Evolutionary conservation across 1,139 yeast genomes (phyloP), one percentile per base, ranked within the genome.

Genomic region (Kazachstania sp.): DNA sequence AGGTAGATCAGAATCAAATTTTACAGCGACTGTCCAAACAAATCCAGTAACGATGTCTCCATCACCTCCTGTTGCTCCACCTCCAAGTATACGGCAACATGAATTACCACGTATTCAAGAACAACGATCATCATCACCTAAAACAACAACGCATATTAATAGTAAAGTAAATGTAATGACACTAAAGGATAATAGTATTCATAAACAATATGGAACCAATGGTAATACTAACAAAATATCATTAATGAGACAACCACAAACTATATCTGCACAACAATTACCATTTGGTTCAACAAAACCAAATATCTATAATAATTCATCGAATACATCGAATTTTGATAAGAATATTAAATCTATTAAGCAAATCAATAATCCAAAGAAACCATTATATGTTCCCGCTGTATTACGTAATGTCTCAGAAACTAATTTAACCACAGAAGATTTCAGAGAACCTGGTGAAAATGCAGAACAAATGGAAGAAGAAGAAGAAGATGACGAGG

Each of bases 341-440:
- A n/a, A 30, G 31, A 31, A 34, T 26, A 54, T 49, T 32, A 51
- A 55, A 28, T 49, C 46, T 37, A 51, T 70, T 13, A 70, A 79
- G 57, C 87, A 82, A 54, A 78, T 83, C 44, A 78, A 78, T 52
- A 81, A 81, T 26, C 86, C 87, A 49, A 77, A 88, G 59, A 82
- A 85, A 57, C 97, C 97, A 6, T 71, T 88, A 71, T 88, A 87
- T 61, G 74, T 85, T 0, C 97, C 97, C 0, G 96, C 96, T 0
- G 97, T 88, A 6, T 71, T 90, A 47, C 73, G 97, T 32, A 79
- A 77, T 59, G 60, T 60, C 4, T 71, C 77, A 0, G 67, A 62
- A 47, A 68, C 74, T 1, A 71, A 69, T 46, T 57, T 70, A 39
- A 69, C 66, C 19, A 66, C 63, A 13, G 71, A 67, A 41, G 71